A percentile compares a stretch with the other conserved stretches of the same genome.
phyloP scores from a whole-genome alignment of 768 basidiomycete genomes.

The Amanita inopinata region DNA sequence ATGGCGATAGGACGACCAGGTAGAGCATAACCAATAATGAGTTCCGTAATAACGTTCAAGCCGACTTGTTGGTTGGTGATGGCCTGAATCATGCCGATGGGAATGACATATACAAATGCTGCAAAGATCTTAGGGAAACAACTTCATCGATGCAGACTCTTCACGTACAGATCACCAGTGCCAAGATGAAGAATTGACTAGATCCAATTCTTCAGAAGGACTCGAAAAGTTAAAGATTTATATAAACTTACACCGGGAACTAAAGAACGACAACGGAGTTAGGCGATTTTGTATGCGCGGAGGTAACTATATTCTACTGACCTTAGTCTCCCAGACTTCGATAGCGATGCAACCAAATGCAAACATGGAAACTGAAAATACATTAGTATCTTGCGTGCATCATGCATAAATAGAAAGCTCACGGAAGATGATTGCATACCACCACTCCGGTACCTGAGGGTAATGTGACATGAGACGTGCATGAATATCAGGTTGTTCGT shows the following conservation, averaged over 20 bases:
- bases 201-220: not conserved
- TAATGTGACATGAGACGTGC: constrained; percentile 75
- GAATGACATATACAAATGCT: constrained; percentile 62
- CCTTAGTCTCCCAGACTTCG: constrained; percentile 57
- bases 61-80: constrained; percentile 77
- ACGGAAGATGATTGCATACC: constrained; percentile 65
- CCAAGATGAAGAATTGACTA: constrained; percentile 51
- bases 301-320: too few species aligned
- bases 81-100: constrained; percentile 55
- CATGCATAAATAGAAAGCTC: constrained; percentile 22
- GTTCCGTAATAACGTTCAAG: constrained; percentile 68
- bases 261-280: constrained; percentile 4
- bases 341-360: constrained; percentile 60
- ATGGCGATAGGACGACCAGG: constrained; percentile 73
- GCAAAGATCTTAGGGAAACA: not conserved
- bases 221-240: not conserved
- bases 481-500: constrained; percentile 79
- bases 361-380: constrained; percentile 45
- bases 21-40: constrained; percentile 71
- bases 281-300: too few species aligned
- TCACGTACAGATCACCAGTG: constrained; percentile 44
- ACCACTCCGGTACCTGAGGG: constrained; percentile 74
- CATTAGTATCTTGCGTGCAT: constrained; percentile 10
- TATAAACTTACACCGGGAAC: constrained; percentile 57
- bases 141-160: not conserved